These are phyloP conservation scores for Arabidopsis thaliana DNA, from an alignment of 345 rosid species.

Conservation along the genomic window DNA sequence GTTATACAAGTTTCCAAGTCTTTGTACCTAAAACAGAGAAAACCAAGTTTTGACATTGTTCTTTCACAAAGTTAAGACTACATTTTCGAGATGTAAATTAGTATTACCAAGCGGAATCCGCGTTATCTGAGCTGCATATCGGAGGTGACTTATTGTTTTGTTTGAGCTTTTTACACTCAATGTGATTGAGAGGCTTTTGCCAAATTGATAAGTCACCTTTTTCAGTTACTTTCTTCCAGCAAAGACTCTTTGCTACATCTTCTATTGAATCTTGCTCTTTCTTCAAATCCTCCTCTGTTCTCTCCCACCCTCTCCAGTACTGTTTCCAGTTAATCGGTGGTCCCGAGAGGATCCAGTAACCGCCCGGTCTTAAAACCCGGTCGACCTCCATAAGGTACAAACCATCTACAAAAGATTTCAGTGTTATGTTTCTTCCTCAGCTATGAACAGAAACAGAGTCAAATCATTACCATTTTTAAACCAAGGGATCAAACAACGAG, in stretches of 20 bases:
- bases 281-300: slow-evolving; percentile 78
- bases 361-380: slow-evolving; percentile 93
- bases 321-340: slow-evolving; percentile 93
- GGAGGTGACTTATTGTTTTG: slow-evolving; percentile 58
- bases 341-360: slow-evolving; percentile 95
- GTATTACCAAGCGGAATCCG: slow-evolving; percentile 77
- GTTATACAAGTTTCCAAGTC: slow-evolving; percentile 83
- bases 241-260: slow-evolving; percentile 70
- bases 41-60: background rate
- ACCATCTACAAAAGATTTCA: slow-evolving; percentile 59
- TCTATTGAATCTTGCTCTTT: slow-evolving; percentile 90
- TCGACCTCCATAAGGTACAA: slow-evolving; percentile 87
- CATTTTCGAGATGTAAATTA: slow-evolving; percentile 37
- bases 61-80: background rate
- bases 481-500: slow-evolving; percentile 99
- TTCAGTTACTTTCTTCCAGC: slow-evolving; percentile 93
- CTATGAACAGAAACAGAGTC: background rate
- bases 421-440: slow-evolving; percentile 29
- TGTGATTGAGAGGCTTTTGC: slow-evolving; percentile 91
- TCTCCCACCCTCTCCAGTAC: slow-evolving; percentile 95
- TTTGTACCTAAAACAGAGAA: slow-evolving; percentile 59
- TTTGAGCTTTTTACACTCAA: slow-evolving; percentile 66
- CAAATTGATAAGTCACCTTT: slow-evolving; percentile 73
- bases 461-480: slow-evolving; percentile 53
- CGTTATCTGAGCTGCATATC: slow-evolving; percentile 69